A percentile compares a stretch with the other conserved stretches of the same genome.
Evolutionary conservation across 2,329 filamentous ascomycete species (phyloP).

Genomic region (Fusarium sp.): DNA sequence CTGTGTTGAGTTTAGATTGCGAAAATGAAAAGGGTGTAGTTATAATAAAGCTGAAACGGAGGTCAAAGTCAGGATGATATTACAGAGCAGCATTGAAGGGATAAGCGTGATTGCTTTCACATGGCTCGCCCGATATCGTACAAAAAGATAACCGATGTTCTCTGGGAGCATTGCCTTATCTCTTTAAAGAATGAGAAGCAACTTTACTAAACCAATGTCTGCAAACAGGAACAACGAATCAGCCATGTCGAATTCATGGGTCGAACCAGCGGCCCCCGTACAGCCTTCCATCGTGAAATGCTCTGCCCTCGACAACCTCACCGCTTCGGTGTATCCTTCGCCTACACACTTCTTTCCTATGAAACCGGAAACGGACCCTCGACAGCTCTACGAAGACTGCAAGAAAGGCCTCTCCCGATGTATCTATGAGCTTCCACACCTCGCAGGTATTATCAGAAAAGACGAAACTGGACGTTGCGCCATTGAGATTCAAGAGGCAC

Average conservation of each 20-base stretch:
- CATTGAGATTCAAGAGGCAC: background rate
- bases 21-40: background rate
- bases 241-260: background rate
- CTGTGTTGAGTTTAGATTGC: background rate
- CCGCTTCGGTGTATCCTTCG: conserved; percentile 10
- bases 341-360: conserved; percentile 12
- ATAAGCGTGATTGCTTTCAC: background rate
- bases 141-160: background rate
- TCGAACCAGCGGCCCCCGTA: background rate
- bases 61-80: background rate
- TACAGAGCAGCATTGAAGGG: no score
- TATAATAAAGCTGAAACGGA: background rate
- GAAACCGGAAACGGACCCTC: background rate
- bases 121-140: background rate
- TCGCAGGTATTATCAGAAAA: conserved; percentile 1
- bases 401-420: background rate
- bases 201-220: background rate
- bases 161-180: background rate
- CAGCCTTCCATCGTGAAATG: background rate
- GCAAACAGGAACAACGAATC: background rate
- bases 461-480: conserved; percentile 7
- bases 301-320: conserved; percentile 12
- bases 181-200: background rate
- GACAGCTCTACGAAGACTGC: conserved; percentile 14
- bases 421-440: conserved; percentile 9